These are phyloP conservation scores for Lepidopterella palustris DNA, from an alignment of 495 filamentous ascomycete genomes.

Conservation along the genomic window DNA sequence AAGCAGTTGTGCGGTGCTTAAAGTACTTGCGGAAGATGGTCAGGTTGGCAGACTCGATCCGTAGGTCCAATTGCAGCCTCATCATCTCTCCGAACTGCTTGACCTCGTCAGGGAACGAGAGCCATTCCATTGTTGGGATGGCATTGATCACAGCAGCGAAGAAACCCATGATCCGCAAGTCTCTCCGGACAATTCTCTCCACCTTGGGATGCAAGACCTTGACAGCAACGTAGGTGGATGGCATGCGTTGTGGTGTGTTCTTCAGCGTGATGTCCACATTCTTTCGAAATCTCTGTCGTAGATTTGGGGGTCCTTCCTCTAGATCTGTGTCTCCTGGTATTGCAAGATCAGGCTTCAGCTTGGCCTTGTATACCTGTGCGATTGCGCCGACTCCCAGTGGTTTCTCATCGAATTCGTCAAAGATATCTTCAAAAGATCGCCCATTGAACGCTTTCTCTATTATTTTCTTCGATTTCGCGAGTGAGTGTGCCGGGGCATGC, in stretches of 20 bases:
- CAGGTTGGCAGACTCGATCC: conserved; percentile 90
- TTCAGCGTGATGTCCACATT: conserved; percentile 85
- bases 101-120: conserved; percentile 93
- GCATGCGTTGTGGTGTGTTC: conserved; percentile 72
- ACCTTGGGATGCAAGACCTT: conserved; percentile 94
- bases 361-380: conserved; percentile 96
- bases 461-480: conserved; percentile 70
- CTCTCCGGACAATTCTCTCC: conserved; percentile 79
- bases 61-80: conserved; percentile 88
- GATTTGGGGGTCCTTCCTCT: conserved; percentile 42
- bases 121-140: conserved; percentile 94
- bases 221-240: conserved; percentile 88
- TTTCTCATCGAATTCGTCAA: conserved; percentile 89
- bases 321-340: conserved; percentile 52
- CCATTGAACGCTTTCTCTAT: conserved; percentile 76
- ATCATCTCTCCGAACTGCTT: conserved; percentile 97
- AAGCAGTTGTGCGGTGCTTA: conserved; percentile 79
- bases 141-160: conserved; percentile 80
- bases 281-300: conserved; percentile 62
- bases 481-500: conserved; percentile 82
- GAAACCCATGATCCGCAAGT: conserved; percentile 88
- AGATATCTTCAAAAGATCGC: conserved; percentile 78
- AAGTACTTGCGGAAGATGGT: conserved; percentile 87
- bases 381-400: conserved; percentile 94
- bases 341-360: conserved; percentile 73